Evolutionary conservation across 371 early-diverging fungal species (phyloP).

Genomic region (Thermomucor indicae-seudaticae): DNA sequence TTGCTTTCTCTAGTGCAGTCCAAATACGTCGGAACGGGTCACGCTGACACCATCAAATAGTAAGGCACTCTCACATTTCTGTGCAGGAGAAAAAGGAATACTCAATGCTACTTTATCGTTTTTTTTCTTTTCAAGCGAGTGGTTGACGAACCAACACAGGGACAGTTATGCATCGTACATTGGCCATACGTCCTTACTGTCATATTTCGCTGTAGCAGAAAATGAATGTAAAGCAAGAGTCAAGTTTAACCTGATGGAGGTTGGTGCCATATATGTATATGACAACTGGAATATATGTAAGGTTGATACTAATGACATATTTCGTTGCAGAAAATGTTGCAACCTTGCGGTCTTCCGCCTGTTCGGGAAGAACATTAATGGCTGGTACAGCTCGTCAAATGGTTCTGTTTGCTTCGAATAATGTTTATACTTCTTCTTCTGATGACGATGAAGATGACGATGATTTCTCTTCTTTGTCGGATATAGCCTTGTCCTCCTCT

Average conservation of each 20-base stretch:
- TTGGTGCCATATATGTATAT: slow-evolving; percentile 15
- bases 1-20: slow-evolving; percentile 60
- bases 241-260: slow-evolving; percentile 70
- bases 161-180: slow-evolving; percentile 79
- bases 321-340: slow-evolving; percentile 68
- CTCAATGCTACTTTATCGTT: too few species aligned
- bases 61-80: slow-evolving; percentile 33
- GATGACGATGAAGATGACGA: too few species aligned
- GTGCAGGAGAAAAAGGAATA: too few species aligned
- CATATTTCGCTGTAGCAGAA: slow-evolving; percentile 81
- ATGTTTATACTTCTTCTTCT: too few species aligned
- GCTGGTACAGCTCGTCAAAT: neutral
- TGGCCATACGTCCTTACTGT: slow-evolving; percentile 70
- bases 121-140: too few species aligned
- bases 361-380: slow-evolving; percentile 47
- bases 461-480: neutral
- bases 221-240: slow-evolving; percentile 79
- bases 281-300: neutral
- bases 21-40: slow-evolving; percentile 88
- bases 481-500: neutral
- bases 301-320: neutral
- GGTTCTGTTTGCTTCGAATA: neutral
- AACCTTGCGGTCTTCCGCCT: slow-evolving; percentile 71
- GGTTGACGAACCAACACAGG: slow-evolving; percentile 81
- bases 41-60: slow-evolving; percentile 89